Evolutionary conservation across 257 asterid species (phyloP).

Genomic region (Vinca minor): DNA sequence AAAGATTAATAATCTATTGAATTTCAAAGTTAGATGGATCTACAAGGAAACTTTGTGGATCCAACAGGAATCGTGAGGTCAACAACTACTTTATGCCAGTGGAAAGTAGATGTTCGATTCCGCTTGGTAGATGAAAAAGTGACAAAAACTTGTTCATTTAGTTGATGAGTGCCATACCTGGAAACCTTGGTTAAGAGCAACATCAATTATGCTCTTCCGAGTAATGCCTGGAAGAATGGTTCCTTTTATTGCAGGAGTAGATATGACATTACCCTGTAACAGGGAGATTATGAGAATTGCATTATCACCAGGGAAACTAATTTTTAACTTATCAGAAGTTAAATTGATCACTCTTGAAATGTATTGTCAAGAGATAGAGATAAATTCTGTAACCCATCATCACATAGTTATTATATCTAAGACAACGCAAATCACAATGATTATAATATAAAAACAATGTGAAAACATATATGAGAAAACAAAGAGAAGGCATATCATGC

Average conservation of each 20-base stretch:
- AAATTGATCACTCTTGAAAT: background rate
- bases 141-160: background rate
- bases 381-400: background rate
- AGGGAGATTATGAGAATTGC: background rate
- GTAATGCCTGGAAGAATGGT: slow-evolving; percentile 49
- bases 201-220: slow-evolving; percentile 43
- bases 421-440: background rate
- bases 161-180: slow-evolving; percentile 21
- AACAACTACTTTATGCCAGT: background rate
- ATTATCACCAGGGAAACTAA: background rate
- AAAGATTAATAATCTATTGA: background rate
- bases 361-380: background rate
- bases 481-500: background rate
- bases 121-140: background rate
- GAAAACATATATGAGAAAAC: background rate
- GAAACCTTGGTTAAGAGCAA: slow-evolving; percentile 39
- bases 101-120: background rate
- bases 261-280: slow-evolving; percentile 33
- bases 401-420: background rate
- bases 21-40: background rate
- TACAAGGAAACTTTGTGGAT: background rate
- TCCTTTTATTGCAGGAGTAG: slow-evolving; percentile 42
- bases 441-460: background rate
- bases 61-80: background rate
- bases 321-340: no score